Evolutionary conservation across 441 rosid species (phyloP), one percentile per base, ranked within the genome.

Genomic region (Corymbia calophylla): DNA sequence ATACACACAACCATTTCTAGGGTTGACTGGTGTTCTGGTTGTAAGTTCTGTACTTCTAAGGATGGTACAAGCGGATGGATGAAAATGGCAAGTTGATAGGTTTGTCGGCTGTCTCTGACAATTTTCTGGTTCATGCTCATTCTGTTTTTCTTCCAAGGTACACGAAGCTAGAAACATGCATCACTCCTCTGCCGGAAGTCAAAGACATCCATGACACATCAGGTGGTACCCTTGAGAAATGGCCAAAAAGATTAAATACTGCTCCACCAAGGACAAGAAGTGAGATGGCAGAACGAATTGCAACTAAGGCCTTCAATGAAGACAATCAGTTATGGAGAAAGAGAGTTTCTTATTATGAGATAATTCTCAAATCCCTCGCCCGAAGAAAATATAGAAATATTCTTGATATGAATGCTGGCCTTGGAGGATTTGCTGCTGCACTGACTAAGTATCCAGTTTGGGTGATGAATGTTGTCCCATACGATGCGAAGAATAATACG

Each of bases 391-490:
- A 92, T 90, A 94, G 96, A 92, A 96, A 96, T 87, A 18, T 95
- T 17, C 93, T 95, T 92, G 96, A 96, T 87, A 95, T 96, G 98
- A 96, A 96, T 89, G 94, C 96, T 81, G 94, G 93, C 39, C 77
- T 93, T 17, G 94, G 96, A 27, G 93, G 96, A 77, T 96, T 96
- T 62, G 96, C 97, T 44, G 94, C 97, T 55, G 95, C 96, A 18
- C 92, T 95, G 90, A 80, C 29, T 31, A 93, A 92, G 73, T 90
- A 93, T 91, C 95, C 95, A 48, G 91, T 95, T 89, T 96, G 95
- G 98, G 96, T 96, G 10, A 95, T 96, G 96, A 96, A 95, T 92
- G 95, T 60, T 60, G 92, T 96, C 49, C 95, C 95, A 5, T 92
- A 86, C 88, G 93, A 94, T 91, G 94, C 90, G 32, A 89, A 93